Base-by-base conservation (phyloP, 1,139 yeast species). In the Hyphopichia burtonii region DNA sequence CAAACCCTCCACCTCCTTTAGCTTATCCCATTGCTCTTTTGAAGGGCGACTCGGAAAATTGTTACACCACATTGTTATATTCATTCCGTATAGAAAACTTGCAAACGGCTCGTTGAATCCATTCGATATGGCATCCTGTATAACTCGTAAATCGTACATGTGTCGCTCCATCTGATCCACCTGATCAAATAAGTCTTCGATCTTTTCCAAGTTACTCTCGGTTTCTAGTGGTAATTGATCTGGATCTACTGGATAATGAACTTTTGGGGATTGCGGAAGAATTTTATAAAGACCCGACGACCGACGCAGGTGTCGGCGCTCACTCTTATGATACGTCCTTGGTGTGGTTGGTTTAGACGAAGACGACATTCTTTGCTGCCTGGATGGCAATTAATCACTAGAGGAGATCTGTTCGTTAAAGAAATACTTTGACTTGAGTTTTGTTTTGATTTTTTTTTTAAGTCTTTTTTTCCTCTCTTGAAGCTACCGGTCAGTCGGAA, bases 31-130 rank as follows among this genome's bases (percentile, higher is more conserved):
- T 23, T 61, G 65, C n/a, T 56, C 59, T 41, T 56, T 56, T 4
- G 68, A 61, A 9, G 77, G 76, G 37, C 69, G 58, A 1, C 70
- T 71, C 1, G 74, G 75, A 49, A 80, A 80, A 52, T 78, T 82
- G 25, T 80, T 79, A 60, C 87, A 82, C 80, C 85, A 82, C 61
- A 83, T 81, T 42, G 83, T 80, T 52, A 81, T 76, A 49, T 77
- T 72, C 41, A 82, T 57, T 5, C 89, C 88, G 52, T 80, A 82
- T 40, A 82, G 59, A 37, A 82, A 74, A 34, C 84, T 70, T 10
- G 85, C 80, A 52, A 82, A 73, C 1, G 85, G 76, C 55, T 82
- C 88, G 55, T 82, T 82, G 54, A 82, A 74, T 36, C 77, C 78
- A 10, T 65, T 65, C 5, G 63, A 54, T 9, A 82, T 57, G 15